Base-by-base conservation (phyloP, 768 basidiomycete genomes). In the Tylopilus rubrobrunneus region DNA sequence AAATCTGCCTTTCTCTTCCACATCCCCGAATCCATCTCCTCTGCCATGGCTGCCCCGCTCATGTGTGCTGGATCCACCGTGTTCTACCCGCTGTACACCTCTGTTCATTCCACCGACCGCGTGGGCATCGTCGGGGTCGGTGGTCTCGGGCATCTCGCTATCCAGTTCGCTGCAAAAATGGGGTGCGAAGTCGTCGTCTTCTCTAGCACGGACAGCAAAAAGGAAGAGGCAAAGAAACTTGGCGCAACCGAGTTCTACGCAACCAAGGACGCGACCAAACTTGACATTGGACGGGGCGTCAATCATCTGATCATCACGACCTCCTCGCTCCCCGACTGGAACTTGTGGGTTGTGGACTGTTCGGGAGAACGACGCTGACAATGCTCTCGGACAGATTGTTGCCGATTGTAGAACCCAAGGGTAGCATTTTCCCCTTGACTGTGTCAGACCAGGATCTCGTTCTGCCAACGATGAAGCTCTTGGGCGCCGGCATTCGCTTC, bases 101-200 rank as follows among this genome's bases (percentile, higher is more conserved):
- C 63, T 29, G 60, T 70, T 25, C 67, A 55, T 3, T 48, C 67
- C 11, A 65, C 70, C 8, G 69, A 73, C 41, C 65, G 72, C 8
- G 68, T 75, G 3, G 70, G 69, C 0, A 49, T 73, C 2, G 56
- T 73, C 4, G 73, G 71, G 0, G 9, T 75, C 23, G 73, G 74
- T 2, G 73, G 73, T 7, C 66, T 74, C 15, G 71, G 73, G 8
- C 73, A 74, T 41, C 69, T 74, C 31, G 71, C 69, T 7, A 66
- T 74, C 33, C 70, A 73, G 41, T 74, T 74, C 53, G 71, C 73
- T 4, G 55, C 67, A 33, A 75, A 72, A 58, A 74, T 74, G 68
- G 73, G 73, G 14, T 71, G 70, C 19, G 67, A 68, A 7, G 73
- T 74, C 5, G 65, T 70, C 45, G 73, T 69, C 6, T 68, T 74